Conservation (phyloP, 345 rosid species). For the Acer saccharum region DNA sequence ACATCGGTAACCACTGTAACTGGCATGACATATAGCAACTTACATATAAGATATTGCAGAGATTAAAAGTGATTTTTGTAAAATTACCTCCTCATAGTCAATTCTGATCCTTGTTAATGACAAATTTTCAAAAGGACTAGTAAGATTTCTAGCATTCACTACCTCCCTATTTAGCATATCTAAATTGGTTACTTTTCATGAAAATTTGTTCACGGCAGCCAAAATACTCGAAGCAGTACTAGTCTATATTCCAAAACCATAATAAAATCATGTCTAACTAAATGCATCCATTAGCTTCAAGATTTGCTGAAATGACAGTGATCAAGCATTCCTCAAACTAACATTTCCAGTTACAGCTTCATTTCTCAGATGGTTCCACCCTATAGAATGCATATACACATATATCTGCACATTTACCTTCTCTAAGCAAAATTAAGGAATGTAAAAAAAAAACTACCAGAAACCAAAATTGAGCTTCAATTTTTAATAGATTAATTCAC, state of each 20-base stretch:
- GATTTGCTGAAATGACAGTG: not conserved
- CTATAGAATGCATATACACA: not conserved
- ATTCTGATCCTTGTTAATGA: not conserved
- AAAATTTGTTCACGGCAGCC: not conserved
- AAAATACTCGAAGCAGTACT: not conserved
- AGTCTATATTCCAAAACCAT: not conserved
- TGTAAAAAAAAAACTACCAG: not conserved
- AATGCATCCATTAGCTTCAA: not conserved
- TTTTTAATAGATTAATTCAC: not conserved
- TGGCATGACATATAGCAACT: not conserved
- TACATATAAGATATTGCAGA: not conserved
- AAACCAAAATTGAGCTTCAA: not conserved
- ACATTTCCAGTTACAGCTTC: not conserved
- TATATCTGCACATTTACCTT: not conserved
- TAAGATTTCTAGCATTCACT: conserved; percentile 3
- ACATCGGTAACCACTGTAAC: not conserved
- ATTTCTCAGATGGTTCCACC: not conserved
- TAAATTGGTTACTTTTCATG: not conserved
- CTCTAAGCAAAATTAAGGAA: too few relatives aligned
- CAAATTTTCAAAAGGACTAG: not conserved
- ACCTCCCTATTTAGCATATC: not conserved
- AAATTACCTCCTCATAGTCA: not conserved
- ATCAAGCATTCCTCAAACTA: not conserved
- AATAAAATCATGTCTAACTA: not conserved
- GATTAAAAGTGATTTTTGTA: not conserved